Evolutionary conservation across 805 yeast species (phyloP), one percentile per base, ranked within the genome.

Genomic region (Barnettozyma wickerhamii): DNA sequence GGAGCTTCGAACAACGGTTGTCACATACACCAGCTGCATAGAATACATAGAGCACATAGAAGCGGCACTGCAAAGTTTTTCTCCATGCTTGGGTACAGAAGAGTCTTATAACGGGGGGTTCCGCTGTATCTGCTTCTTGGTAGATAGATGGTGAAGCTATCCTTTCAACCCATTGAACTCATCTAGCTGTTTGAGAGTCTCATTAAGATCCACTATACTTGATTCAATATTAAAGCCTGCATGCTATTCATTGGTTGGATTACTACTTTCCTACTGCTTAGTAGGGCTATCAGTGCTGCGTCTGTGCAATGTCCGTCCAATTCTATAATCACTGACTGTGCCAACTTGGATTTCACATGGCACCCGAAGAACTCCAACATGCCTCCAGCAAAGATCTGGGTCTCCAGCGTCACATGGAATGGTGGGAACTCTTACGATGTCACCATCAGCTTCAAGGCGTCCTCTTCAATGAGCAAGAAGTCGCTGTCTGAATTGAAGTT

Each of bases 401-500:
- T 49, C 12, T 19, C 46, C 9, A 32, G 24, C 10, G 52, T 44
- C 14, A 20, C 10, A 6, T 30, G 23, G 19, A 30, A 40, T 12
- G 34, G 40, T 5, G 44, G 23, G 14, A 32, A 45, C 14, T 19
- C 34, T 10, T 49, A 46, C 30, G 41, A 46, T 19, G 46, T 42
- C 32, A 41, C 39, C 10, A 36, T 49, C 18, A 18, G 23, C 5
- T 42, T 42, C 33, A 29, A 34, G 17, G 37, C 43, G 5, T 38
- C 32, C 10, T 35, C 26, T 4, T 29, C 38, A 4, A 40, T 46
- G 45, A 27, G 41, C 17, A 29, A 31, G 35, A 7, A 18, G 7
- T 35, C 48, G 3, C 30, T 48, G 10, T 28, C 40, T 5, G 50
- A 46, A 17, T n/a, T 48, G 32, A 48, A 44, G 30, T 30, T 48